Evolutionary conservation across 2,329 filamentous ascomycete species (phyloP).

Genomic region (Colletotrichum orbiculare): DNA sequence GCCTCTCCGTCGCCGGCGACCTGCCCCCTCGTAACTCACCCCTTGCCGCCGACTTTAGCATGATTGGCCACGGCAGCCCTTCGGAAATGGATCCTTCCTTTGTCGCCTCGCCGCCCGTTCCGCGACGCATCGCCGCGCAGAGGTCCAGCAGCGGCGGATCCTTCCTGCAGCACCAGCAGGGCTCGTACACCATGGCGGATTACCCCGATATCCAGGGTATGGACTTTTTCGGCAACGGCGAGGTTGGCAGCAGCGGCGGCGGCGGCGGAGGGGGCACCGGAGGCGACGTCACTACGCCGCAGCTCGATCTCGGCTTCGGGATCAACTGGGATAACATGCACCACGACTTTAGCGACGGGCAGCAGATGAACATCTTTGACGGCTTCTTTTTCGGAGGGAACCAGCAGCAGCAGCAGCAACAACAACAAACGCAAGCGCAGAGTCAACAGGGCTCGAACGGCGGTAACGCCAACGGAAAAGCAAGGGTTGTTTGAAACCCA

Average conservation of each 20-base stretch:
- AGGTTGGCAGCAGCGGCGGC: slow-evolving; percentile 37
- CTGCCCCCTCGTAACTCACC: slow-evolving; percentile 54
- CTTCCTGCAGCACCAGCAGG: slow-evolving; percentile 49
- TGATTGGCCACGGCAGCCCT: slow-evolving; percentile 46
- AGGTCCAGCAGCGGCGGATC: slow-evolving; percentile 44
- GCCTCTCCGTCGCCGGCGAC: slow-evolving; percentile 50
- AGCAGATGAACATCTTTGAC: slow-evolving; percentile 76
- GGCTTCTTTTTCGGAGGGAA: slow-evolving; percentile 77
- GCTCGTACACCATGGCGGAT: slow-evolving; percentile 44
- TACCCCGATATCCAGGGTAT: slow-evolving; percentile 63
- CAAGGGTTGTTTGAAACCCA: too few relatives aligned
- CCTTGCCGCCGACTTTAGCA: slow-evolving; percentile 51
- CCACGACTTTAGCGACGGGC: slow-evolving; percentile 70
- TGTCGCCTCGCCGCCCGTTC: slow-evolving; percentile 56
- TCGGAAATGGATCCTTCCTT: slow-evolving; percentile 54
- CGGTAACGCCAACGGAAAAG: slow-evolving; percentile 6
- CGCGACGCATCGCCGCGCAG: slow-evolving; percentile 50
- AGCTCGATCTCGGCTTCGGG: slow-evolving; percentile 74
- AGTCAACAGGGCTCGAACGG: slow-evolving; percentile 36
- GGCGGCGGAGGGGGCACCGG: slow-evolving; percentile 39
- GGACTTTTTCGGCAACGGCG: slow-evolving; percentile 58
- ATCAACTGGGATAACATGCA: slow-evolving; percentile 72
- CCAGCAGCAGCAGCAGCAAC: slow-evolving; percentile 37
- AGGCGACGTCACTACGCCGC: slow-evolving; percentile 53
- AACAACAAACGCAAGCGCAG: slow-evolving; percentile 18